These are phyloP conservation scores for Tolypocladium sp. DNA, from an alignment of 2,329 filamentous ascomycete genomes.

Conservation along the genomic window DNA sequence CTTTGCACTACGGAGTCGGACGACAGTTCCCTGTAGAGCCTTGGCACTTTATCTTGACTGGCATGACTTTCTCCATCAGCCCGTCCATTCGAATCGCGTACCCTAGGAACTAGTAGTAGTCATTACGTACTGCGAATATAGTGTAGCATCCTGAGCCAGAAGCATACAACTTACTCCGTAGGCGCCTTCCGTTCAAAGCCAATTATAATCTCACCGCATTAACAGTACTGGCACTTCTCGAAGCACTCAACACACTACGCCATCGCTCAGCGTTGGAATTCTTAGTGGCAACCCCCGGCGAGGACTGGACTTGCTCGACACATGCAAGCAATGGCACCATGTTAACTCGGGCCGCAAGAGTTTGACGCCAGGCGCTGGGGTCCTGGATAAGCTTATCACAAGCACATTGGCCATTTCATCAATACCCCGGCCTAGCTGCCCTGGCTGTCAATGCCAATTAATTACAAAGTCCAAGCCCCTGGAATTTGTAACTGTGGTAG, in stretches of 20 bases:
- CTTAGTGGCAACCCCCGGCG: too few species aligned
- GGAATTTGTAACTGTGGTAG: too few species aligned
- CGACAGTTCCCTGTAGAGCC: neutral
- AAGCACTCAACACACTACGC: too few species aligned
- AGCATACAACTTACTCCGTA: neutral
- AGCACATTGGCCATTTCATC: too few species aligned
- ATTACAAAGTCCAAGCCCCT: too few species aligned
- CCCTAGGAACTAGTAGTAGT: neutral
- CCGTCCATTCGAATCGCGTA: neutral
- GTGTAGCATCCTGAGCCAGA: too few species aligned
- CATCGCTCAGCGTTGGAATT: too few species aligned
- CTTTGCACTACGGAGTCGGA: neutral
- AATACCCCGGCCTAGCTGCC: too few species aligned
- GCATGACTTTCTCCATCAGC: neutral
- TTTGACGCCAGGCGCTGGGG: neutral
- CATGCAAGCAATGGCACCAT: neutral
- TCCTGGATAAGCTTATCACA: neutral
- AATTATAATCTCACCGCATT: neutral
- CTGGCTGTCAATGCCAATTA: too few species aligned
- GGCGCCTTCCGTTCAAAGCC: neutral
- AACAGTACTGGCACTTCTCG: too few species aligned
- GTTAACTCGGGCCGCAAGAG: neutral
- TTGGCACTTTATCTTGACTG: neutral
- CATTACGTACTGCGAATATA: neutral
- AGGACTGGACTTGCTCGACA: too few species aligned